A percentile compares a stretch with the other conserved stretches of the same genome.
Conservation (phyloP, 2,329 filamentous ascomycete genomes). For the Colletotrichum eremochloae region DNA sequence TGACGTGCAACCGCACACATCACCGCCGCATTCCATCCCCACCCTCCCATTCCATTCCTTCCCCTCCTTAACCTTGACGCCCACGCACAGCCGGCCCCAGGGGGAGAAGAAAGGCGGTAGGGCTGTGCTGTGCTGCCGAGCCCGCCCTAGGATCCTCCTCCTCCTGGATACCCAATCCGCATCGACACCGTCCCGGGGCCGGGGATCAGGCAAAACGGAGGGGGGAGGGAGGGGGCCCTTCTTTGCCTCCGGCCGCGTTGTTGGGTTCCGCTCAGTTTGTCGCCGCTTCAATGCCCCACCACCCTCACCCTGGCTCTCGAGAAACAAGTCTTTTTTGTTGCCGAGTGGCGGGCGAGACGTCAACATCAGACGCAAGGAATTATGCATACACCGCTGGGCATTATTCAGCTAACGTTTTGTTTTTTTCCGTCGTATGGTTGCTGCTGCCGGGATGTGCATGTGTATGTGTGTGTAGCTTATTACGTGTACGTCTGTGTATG, state of each 20-base stretch:
- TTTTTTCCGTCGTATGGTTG: no score
- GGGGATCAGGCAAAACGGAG: neutral
- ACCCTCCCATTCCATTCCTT: neutral
- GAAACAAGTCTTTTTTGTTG: neutral
- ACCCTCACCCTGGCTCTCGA: neutral
- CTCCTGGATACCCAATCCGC: neutral
- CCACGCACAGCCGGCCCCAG: slow-evolving; percentile 1
- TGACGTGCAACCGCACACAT: slow-evolving; percentile 14
- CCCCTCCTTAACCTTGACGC: slow-evolving; percentile 1
- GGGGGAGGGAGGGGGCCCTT: no score
- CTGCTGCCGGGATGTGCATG: neutral
- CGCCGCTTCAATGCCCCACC: neutral
- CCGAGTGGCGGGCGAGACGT: neutral
- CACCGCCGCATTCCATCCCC: neutral
- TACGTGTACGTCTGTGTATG: neutral
- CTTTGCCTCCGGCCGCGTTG: neutral
- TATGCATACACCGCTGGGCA: slow-evolving; percentile 8
- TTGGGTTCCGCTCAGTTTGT: neutral
- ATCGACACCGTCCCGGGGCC: slow-evolving; percentile 13
- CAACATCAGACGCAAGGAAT: slow-evolving; percentile 18
- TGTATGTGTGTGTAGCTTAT: no score
- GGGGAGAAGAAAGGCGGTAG: neutral
- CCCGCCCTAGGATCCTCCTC: slow-evolving; percentile 1
- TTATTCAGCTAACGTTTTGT: neutral
- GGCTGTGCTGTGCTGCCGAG: slow-evolving; percentile 21